Evolutionary conservation across 192 early-diverging fungal species (phyloP).

Genomic region (Lobosporangium transversale): DNA sequence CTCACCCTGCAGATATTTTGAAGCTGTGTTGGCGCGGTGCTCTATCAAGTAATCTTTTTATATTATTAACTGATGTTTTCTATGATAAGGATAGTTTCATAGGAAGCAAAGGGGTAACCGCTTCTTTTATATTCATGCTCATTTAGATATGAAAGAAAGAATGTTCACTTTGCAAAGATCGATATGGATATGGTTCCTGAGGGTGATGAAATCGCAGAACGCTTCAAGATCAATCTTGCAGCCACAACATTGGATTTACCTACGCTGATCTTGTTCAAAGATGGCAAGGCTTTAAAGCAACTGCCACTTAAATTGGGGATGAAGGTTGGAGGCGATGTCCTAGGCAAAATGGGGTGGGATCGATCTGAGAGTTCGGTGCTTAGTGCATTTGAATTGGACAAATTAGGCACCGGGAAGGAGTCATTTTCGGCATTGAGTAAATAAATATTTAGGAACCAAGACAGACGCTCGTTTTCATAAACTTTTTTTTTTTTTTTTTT

Average conservation of each 20-base stretch:
- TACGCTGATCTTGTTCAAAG: constrained; percentile 61
- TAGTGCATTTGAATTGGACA: constrained; percentile 37
- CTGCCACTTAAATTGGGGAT: constrained; percentile 54
- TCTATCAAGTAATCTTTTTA: constrained; percentile 54
- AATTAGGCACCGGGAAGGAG: constrained; percentile 50
- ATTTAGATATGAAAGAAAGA: constrained; percentile 43
- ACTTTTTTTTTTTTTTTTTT: too few species aligned
- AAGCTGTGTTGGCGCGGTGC: constrained; percentile 57
- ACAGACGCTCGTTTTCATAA: too few species aligned
- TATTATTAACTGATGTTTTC: neutral
- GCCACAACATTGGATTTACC: constrained; percentile 64
- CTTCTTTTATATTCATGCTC: neutral
- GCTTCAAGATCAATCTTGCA: constrained; percentile 58
- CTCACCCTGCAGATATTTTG: constrained; percentile 60
- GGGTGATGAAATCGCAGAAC: constrained; percentile 47
- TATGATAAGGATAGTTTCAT: too few species aligned
- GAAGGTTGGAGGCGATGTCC: constrained; percentile 40
- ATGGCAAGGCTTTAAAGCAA: constrained; percentile 57
- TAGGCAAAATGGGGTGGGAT: constrained; percentile 52
- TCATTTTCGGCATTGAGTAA: constrained; percentile 13
- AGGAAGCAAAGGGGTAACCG: neutral
- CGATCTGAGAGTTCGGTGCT: constrained; percentile 40
- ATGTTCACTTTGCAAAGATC: constrained; percentile 59
- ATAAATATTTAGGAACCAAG: too few species aligned
- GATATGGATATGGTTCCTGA: constrained; percentile 60